phyloP scores from a whole-genome alignment of 768 basidiomycete genomes.

The Melanogaster broomeanus region DNA sequence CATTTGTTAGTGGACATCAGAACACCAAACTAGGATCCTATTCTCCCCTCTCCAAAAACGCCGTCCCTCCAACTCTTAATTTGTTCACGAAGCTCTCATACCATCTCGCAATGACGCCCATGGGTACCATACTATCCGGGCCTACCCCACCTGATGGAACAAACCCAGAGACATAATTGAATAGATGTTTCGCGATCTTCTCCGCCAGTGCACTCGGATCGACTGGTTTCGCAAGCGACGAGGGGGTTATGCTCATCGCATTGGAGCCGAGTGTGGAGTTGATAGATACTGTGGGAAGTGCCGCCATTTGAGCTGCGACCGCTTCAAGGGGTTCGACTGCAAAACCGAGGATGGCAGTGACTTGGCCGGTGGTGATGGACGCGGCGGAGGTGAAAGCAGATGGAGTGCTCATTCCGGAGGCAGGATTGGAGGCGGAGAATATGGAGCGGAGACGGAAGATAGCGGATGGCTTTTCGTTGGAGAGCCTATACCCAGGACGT shows the following conservation, averaged over 20 bases:
- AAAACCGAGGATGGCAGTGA: slow-evolving; percentile 77
- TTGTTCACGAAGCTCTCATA: slow-evolving; percentile 68
- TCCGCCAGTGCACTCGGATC: slow-evolving; percentile 65
- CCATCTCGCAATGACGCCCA: slow-evolving; percentile 67
- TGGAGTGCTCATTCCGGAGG: slow-evolving; percentile 31
- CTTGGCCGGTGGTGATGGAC: slow-evolving; percentile 41
- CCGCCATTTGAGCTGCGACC: slow-evolving; percentile 59
- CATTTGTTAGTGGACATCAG: no score
- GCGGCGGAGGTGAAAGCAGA: slow-evolving; percentile 33
- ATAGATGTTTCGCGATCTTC: slow-evolving; percentile 68
- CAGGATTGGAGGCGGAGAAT: slow-evolving; percentile 39
- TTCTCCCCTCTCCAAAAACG: slow-evolving; percentile 55
- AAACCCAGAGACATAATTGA: slow-evolving; percentile 77
- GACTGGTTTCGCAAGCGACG: slow-evolving; percentile 4
- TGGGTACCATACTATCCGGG: slow-evolving; percentile 57
- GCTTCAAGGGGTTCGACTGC: slow-evolving; percentile 72
- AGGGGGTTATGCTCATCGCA: slow-evolving; percentile 16
- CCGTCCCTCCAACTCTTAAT: slow-evolving; percentile 55
- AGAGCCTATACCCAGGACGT: slow-evolving; percentile 53
- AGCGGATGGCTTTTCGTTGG: slow-evolving; percentile 87
- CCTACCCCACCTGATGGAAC: slow-evolving; percentile 43
- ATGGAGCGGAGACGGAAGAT: slow-evolving; percentile 81
- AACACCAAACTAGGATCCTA: slow-evolving; percentile 5
- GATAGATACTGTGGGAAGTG: slow-evolving; percentile 37
- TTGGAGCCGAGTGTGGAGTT: slow-evolving; percentile 23